Evolutionary conservation across 192 early-diverging fungal genomes (phyloP).

Genomic region (Glomus cerebriforme): DNA sequence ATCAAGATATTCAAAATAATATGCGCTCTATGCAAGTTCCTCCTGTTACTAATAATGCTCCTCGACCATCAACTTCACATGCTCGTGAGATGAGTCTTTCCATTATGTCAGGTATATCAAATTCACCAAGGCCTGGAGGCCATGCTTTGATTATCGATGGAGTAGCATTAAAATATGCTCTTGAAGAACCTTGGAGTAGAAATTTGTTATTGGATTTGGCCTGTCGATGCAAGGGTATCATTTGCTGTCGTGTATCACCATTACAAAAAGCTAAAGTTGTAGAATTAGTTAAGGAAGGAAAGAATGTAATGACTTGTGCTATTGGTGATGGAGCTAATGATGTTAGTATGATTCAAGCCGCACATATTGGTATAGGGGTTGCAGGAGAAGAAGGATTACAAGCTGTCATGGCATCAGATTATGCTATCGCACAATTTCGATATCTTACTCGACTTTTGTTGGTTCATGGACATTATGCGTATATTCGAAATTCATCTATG

Average conservation of each 20-base stretch:
- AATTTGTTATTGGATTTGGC: conserved; percentile 54
- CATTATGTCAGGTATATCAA: conserved; percentile 23
- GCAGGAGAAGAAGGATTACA: conserved; percentile 78
- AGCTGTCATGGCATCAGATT: conserved; percentile 75
- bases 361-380: conserved; percentile 76
- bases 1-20: conserved; percentile 18
- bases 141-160: conserved; percentile 75
- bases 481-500: conserved; percentile 58
- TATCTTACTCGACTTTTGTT: conserved; percentile 64
- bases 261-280: conserved; percentile 80
- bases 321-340: conserved; percentile 88
- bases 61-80: conserved; percentile 12
- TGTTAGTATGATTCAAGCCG: conserved; percentile 82
- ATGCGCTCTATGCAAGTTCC: conserved; percentile 10
- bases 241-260: conserved; percentile 79
- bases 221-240: conserved; percentile 62
- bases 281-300: conserved; percentile 63
- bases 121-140: neutral
- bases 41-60: neutral
- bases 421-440: conserved; percentile 73
- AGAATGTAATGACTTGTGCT: conserved; percentile 67
- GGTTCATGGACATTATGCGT: conserved; percentile 74
- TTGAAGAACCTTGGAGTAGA: conserved; percentile 51
- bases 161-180: conserved; percentile 54
- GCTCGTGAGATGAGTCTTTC: conserved; percentile 8